These are phyloP conservation scores for Aspergillus leporis DNA, from an alignment of 495 filamentous ascomycete species.

Conservation along the genomic window DNA sequence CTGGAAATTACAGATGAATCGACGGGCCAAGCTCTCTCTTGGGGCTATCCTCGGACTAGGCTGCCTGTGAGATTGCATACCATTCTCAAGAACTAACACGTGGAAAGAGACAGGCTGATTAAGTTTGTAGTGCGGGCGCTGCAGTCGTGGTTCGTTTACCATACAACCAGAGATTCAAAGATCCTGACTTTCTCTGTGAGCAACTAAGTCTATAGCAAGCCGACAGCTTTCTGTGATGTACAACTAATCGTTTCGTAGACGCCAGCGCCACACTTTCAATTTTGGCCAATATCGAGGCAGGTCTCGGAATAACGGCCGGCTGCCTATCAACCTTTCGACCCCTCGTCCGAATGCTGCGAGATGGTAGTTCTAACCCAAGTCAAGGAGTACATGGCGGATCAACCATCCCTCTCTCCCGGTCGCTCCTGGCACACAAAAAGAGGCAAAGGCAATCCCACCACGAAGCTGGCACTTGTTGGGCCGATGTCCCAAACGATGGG, in stretches of 20 bases:
- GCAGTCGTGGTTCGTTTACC: slow-evolving; percentile 34
- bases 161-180: slow-evolving; percentile 21
- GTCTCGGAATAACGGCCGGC: slow-evolving; percentile 38
- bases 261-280: slow-evolving; percentile 12
- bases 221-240: neutral
- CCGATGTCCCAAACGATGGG: neutral
- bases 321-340: slow-evolving; percentile 41
- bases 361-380: slow-evolving; percentile 4
- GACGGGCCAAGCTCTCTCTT: slow-evolving; percentile 27
- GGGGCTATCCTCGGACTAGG: slow-evolving; percentile 30
- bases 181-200: slow-evolving; percentile 33
- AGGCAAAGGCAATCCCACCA: neutral
- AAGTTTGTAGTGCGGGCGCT: slow-evolving; percentile 21
- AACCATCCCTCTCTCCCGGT: neutral
- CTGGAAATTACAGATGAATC: slow-evolving; percentile 30
- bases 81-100: neutral
- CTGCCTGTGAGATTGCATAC: slow-evolving; percentile 22
- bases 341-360: slow-evolving; percentile 30
- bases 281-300: slow-evolving; percentile 35
- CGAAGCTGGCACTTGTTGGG: neutral
- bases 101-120: neutral
- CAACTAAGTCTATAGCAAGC: neutral
- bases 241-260: neutral
- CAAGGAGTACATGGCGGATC: neutral
- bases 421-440: neutral